Evolutionary conservation across 2,329 filamentous ascomycete genomes (phyloP), one percentile per base, ranked within the genome.

Genomic region (Diplodia mutila): DNA sequence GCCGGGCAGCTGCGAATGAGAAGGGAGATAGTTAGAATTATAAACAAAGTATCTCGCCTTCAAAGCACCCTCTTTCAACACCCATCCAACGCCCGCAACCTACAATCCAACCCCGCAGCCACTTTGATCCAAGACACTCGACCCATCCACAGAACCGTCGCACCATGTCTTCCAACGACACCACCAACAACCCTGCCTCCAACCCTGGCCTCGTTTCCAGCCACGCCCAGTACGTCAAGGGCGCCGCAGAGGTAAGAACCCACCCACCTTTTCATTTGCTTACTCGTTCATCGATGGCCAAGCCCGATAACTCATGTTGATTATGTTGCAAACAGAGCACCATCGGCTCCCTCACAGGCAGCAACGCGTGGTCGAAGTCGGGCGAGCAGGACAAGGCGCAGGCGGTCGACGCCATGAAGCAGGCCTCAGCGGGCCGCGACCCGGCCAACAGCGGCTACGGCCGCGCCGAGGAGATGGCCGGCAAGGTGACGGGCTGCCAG

Each of bases 211-310:
- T 92, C 70, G 74, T 91, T 52, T 82, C 84, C 68, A 84, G 85
- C 51, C 90, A 91, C 75, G 88, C 84, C 37, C 86, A 91, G 74
- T 92, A 90, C 73, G 84, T 87, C 73, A 91, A 91, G 74, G 90
- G 89, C 64, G 87, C 87, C 7, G 85, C 87, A 66, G 87, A 90
- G 80, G 90, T 89, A 78, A 9, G n/a, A n/a, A n/a, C n/a, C n/a
- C n/a, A 9, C 7, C n/a, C 8, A 37, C 54, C 6, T 16, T 25
- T 46, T n/a, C 42, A 39, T 1, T 23, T 25, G 12, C n/a, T 37
- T 1, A 3, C 11, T n/a, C 29, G 4, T n/a, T 18, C 9, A 7
- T 7, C n/a, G 23, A 21, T 7, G 5, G 6, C 6, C 4, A 37
- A 37, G 11, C 8, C 11, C 11, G 34, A 12, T 37, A 37, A 37